These are phyloP conservation scores for Entomortierella chlamydospora DNA, from an alignment of 192 early-diverging fungal species.

Conservation along the genomic window DNA sequence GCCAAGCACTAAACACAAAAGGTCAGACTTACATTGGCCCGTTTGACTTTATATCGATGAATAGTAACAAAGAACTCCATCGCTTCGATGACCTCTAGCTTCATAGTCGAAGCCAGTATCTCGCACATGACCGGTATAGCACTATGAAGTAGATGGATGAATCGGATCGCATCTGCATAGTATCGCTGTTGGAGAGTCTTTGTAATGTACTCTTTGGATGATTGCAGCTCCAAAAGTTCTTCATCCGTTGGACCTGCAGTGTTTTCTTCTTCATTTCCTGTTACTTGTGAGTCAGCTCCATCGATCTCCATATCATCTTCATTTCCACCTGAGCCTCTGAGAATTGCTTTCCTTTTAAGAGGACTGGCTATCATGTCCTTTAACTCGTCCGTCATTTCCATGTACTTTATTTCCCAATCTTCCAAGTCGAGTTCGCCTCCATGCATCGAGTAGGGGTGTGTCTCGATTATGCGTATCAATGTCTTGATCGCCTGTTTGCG, in stretches of 20 bases:
- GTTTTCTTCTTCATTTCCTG: conserved; percentile 31
- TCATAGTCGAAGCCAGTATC: conserved; percentile 89
- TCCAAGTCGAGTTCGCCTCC: conserved; percentile 80
- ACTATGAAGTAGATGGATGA: conserved; percentile 84
- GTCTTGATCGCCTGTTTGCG: conserved; percentile 93
- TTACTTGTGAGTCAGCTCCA: conserved; percentile 34
- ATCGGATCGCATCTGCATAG: conserved; percentile 90
- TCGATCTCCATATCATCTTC: conserved; percentile 48
- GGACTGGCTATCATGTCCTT: conserved; percentile 62
- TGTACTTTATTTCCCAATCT: conserved; percentile 75
- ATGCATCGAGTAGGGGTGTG: conserved; percentile 91
- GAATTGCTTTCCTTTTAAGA: conserved; percentile 19
- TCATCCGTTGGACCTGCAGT: conserved; percentile 45
- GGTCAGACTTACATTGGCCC: conserved; percentile 76
- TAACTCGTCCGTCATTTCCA: conserved; percentile 75
- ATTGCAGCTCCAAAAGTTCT: conserved; percentile 30
- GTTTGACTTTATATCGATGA: conserved; percentile 86
- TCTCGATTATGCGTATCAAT: conserved; percentile 81
- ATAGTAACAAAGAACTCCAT: conserved; percentile 96
- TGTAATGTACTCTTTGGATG: conserved; percentile 33
- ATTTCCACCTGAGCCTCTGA: conserved; percentile 25
- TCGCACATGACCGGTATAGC: conserved; percentile 82
- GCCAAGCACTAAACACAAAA: too few species aligned
- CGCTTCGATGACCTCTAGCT: conserved; percentile 93
- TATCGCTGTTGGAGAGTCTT: conserved; percentile 71